Percentiles rank a stretch among this genome's conserved stretches.
Conservation (phyloP, 2,329 filamentous ascomycete species). For the Fusarium setosum region DNA sequence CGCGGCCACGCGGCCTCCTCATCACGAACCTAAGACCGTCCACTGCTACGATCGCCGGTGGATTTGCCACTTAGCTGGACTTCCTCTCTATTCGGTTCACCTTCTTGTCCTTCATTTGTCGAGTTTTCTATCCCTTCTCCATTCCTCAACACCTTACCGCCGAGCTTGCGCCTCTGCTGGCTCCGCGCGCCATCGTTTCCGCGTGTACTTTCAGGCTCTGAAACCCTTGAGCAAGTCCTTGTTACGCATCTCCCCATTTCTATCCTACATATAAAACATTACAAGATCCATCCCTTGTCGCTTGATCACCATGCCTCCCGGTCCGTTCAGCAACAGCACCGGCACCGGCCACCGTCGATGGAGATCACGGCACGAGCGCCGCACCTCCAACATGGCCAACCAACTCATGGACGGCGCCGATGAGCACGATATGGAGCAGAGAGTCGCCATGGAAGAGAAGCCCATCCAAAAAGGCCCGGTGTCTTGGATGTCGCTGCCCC, state of each 20-base stretch:
- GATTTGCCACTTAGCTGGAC: not conserved
- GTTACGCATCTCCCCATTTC: not conserved
- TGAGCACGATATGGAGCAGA: constrained; percentile 13
- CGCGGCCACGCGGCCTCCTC: not conserved
- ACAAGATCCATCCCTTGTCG: not conserved
- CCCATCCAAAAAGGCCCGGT: constrained; percentile 52
- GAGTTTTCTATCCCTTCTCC: not conserved
- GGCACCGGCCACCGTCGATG: not conserved
- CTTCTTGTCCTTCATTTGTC: no score
- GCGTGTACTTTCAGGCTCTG: not conserved
- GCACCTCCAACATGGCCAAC: not conserved
- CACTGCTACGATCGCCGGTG: not conserved
- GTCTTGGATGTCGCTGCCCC: constrained; percentile 76
- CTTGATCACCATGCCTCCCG: not conserved
- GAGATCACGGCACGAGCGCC: not conserved
- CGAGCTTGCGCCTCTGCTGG: constrained; percentile 1
- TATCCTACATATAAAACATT: not conserved
- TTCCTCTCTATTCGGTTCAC: not conserved
- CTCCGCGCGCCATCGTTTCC: not conserved
- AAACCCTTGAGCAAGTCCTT: no score
- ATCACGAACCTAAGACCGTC: no score
- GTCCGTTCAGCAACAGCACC: constrained; percentile 18
- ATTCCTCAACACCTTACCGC: not conserved
- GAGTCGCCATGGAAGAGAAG: not conserved
- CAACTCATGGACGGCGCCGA: not conserved